Percentiles rank a stretch among this genome's conserved stretches.
Evolutionary conservation across 495 filamentous ascomycete species (phyloP).

Genomic region (Copromyces sp.): DNA sequence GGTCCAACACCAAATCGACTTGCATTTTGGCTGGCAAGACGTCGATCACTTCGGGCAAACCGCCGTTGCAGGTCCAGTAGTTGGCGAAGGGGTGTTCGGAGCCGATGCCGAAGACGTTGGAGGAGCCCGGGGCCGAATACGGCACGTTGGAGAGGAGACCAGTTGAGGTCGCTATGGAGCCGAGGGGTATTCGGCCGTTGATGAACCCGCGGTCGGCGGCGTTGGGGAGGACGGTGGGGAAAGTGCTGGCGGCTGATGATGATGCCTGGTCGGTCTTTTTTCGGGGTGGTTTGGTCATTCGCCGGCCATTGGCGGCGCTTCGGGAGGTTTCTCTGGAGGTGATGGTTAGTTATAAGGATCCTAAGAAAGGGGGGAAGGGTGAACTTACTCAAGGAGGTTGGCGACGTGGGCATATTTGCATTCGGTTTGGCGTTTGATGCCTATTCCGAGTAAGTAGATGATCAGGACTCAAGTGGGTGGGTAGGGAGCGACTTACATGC

Average conservation of each 20-base stretch:
- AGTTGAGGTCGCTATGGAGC: constrained; percentile 38
- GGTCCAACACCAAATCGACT: constrained; percentile 55
- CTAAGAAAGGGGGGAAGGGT: not conserved
- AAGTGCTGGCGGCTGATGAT: constrained; percentile 6
- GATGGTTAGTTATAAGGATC: not conserved
- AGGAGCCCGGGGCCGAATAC: constrained; percentile 49
- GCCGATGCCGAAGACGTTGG: constrained; percentile 59
- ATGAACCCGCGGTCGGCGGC: constrained; percentile 36
- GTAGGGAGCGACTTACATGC: constrained; percentile 42
- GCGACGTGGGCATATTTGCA: constrained; percentile 60
- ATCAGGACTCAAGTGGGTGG: not conserved
- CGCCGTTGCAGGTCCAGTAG: constrained; percentile 67
- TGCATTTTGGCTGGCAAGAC: constrained; percentile 61
- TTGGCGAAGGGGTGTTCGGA: constrained; percentile 61
- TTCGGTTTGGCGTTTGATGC: constrained; percentile 57
- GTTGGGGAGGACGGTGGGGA: constrained; percentile 28
- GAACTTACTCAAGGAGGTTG: constrained; percentile 54
- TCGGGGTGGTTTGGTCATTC: constrained; percentile 50
- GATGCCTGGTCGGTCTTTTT: constrained; percentile 20
- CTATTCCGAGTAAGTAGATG: constrained; percentile 16
- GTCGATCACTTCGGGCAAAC: constrained; percentile 57
- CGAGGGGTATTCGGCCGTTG: constrained; percentile 24
- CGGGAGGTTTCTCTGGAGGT: constrained; percentile 37
- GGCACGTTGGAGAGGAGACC: constrained; percentile 59
- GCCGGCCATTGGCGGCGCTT: constrained; percentile 38